A percentile compares a stretch with the other conserved stretches of the same genome.
Conservation (phyloP, 208 protist species). For the Leishmania amazonensis region DNA sequence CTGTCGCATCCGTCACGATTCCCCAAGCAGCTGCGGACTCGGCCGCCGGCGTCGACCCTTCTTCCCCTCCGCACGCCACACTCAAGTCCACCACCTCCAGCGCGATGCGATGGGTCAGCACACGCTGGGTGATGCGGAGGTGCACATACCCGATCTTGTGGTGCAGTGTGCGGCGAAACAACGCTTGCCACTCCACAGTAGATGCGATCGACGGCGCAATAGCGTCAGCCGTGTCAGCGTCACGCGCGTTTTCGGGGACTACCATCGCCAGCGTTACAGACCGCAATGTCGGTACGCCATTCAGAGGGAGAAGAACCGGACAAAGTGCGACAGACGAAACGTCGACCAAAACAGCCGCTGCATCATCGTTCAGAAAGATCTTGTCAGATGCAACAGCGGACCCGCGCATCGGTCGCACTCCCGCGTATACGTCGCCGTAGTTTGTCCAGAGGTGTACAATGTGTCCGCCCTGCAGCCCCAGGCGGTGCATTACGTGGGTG, state of each 20-base stretch:
- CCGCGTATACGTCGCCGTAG: constrained; percentile 23
- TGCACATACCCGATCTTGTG: constrained; percentile 39
- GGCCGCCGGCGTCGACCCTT: not conserved
- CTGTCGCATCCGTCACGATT: constrained; percentile 33
- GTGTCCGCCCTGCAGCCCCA: constrained; percentile 19
- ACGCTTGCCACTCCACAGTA: constrained; percentile 28
- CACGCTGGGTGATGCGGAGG: constrained; percentile 34
- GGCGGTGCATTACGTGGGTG: constrained; percentile 10
- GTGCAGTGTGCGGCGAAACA: constrained; percentile 43
- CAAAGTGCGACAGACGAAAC: constrained; percentile 12
- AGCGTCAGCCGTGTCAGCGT: not conserved
- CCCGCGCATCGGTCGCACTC: constrained; percentile 21
- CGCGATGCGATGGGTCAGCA: constrained; percentile 29
- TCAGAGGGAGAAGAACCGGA: not conserved
- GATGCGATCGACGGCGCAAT: constrained; percentile 12
- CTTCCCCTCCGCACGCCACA: too few species aligned
- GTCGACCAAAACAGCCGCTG: constrained; percentile 29
- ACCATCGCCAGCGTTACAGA: constrained; percentile 18
- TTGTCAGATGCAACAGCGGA: not conserved
- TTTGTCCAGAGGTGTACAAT: constrained; percentile 18
- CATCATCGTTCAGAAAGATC: constrained; percentile 30
- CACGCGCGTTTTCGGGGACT: constrained; percentile 4
- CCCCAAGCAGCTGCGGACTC: constrained; percentile 14
- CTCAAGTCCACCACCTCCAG: constrained; percentile 36
- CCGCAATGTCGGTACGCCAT: constrained; percentile 16